phyloP scores from a whole-genome alignment of 805 yeast species.

The Candida verbasci region DNA sequence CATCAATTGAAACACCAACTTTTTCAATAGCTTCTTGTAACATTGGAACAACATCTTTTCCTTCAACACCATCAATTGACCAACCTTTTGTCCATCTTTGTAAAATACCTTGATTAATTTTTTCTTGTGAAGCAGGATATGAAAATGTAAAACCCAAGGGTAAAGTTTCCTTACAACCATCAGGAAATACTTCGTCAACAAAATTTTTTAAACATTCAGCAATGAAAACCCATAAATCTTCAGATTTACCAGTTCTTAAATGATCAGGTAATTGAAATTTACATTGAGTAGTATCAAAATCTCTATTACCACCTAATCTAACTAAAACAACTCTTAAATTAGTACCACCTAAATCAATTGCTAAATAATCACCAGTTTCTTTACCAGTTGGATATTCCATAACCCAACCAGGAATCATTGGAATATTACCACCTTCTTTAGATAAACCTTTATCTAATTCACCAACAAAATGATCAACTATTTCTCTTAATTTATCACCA shows the following conservation, averaged over 20 bases:
- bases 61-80: constrained; percentile 90
- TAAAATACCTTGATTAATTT: constrained; percentile 79
- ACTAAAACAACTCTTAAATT: constrained; percentile 90
- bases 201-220: constrained; percentile 76
- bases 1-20: constrained; percentile 69
- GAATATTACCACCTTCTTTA: constrained; percentile 76
- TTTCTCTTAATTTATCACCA: constrained; percentile 53
- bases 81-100: constrained; percentile 98
- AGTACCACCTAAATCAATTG: constrained; percentile 97
- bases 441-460: constrained; percentile 83
- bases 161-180: constrained; percentile 54
- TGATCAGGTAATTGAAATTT: constrained; percentile 75
- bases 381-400: constrained; percentile 88
- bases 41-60: constrained; percentile 90
- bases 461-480: constrained; percentile 69
- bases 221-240: constrained; percentile 79
- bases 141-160: constrained; percentile 95
- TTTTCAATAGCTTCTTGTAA: constrained; percentile 69
- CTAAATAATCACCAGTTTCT: constrained; percentile 85
- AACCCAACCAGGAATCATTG: constrained; percentile 98
- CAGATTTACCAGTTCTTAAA: constrained; percentile 75
- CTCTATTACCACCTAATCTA: constrained; percentile 73
- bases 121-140: constrained; percentile 80
- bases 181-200: constrained; percentile 61
- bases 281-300: constrained; percentile 82